Percentiles rank a stretch among this genome's conserved stretches.
Evolutionary conservation across 2,329 filamentous ascomycete species (phyloP).

Genomic region (Fusarium napiforme): DNA sequence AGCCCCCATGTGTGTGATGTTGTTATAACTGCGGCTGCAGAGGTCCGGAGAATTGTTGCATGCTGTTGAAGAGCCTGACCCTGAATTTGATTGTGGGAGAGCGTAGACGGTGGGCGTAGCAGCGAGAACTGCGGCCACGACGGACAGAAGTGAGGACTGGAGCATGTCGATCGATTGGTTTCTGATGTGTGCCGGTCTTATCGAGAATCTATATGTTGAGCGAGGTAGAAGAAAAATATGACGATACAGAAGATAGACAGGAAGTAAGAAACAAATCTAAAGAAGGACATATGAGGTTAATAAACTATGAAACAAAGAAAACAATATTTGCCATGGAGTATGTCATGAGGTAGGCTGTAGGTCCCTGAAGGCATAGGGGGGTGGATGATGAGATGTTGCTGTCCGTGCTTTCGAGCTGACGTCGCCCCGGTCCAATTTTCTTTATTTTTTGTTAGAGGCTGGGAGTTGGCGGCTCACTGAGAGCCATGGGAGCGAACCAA

Average conservation of each 20-base stretch:
- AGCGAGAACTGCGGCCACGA: slow-evolving; percentile 34
- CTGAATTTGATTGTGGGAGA: slow-evolving; percentile 40
- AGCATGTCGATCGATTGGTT: slow-evolving; percentile 29
- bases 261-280: slow-evolving; percentile 5
- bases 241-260: slow-evolving; percentile 4
- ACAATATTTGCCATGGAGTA: slow-evolving; percentile 2
- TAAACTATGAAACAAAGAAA: slow-evolving; percentile 30
- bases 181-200: background rate
- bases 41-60: slow-evolving; percentile 86
- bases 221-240: background rate
- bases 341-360: background rate
- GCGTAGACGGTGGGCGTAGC: slow-evolving; percentile 40
- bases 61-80: slow-evolving; percentile 50
- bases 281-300: slow-evolving; percentile 14
- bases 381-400: slow-evolving; percentile 18
- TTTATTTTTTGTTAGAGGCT: slow-evolving; percentile 7
- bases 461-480: background rate
- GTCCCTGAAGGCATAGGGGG: background rate
- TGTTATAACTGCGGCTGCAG: slow-evolving; percentile 77
- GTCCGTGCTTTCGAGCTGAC: slow-evolving; percentile 41
- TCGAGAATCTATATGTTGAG: background rate
- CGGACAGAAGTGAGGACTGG: slow-evolving; percentile 38
- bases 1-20: slow-evolving; percentile 81
- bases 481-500: slow-evolving; percentile 4
- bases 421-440: slow-evolving; percentile 40